Conservation (phyloP, 805 yeast genomes). For the Saturnispora silvae region DNA sequence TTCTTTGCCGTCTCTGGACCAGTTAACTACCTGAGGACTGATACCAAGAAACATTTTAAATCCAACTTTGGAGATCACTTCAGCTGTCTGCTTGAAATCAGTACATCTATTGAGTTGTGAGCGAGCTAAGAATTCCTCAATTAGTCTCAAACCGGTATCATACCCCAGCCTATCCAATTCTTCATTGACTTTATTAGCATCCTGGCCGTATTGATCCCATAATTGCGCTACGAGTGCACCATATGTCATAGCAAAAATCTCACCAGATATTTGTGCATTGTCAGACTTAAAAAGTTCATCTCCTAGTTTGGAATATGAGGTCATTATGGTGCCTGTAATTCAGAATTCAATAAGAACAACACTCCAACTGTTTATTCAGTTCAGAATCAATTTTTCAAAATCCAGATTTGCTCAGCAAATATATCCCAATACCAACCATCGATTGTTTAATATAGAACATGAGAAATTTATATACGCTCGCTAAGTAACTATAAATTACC, state of each 20-base stretch:
- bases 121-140: slow-evolving; percentile 87
- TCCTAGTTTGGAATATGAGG: slow-evolving; percentile 33
- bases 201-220: slow-evolving; percentile 69
- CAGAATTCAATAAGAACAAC: neutral
- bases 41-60: slow-evolving; percentile 83
- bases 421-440: too few species aligned
- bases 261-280: slow-evolving; percentile 85
- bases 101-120: slow-evolving; percentile 79
- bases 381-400: too few species aligned
- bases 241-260: slow-evolving; percentile 86
- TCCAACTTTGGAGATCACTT: slow-evolving; percentile 74
- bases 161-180: slow-evolving; percentile 92
- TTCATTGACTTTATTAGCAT: slow-evolving; percentile 67
- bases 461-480: neutral
- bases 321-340: neutral
- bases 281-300: slow-evolving; percentile 89
- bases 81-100: slow-evolving; percentile 76
- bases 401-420: too few species aligned
- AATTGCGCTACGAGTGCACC: slow-evolving; percentile 90
- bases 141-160: slow-evolving; percentile 80
- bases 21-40: slow-evolving; percentile 54
- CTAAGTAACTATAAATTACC: slow-evolving; percentile 16
- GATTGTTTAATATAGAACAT: neutral
- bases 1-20: slow-evolving; percentile 66
- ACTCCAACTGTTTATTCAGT: too few species aligned